These are phyloP conservation scores for Theobroma grandiflorum DNA, from an alignment of 441 rosid species.

Conservation along the genomic window DNA sequence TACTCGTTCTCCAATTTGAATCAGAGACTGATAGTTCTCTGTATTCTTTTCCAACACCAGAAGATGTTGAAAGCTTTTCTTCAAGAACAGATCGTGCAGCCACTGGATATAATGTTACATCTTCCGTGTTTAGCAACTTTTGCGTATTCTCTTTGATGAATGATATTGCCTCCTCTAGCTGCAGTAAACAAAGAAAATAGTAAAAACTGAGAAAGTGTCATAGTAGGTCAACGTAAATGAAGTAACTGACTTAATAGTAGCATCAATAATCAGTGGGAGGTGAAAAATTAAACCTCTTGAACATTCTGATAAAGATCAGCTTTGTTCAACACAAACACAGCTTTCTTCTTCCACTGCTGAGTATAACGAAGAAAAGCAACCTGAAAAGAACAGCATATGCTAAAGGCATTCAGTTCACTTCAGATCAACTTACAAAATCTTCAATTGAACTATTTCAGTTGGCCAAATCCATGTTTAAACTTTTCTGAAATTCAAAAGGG, in stretches of 20 bases:
- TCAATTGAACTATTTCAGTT: background rate
- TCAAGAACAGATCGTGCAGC: slow-evolving; percentile 90
- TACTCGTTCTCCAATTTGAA: slow-evolving; percentile 58
- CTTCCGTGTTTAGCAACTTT: slow-evolving; percentile 78
- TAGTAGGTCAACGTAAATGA: slow-evolving; percentile 26
- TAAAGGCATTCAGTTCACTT: slow-evolving; percentile 8
- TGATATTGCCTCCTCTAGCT: slow-evolving; percentile 91
- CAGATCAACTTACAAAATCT: background rate
- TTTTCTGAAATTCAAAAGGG: slow-evolving; percentile 1
- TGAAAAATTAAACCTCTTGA: slow-evolving; percentile 62
- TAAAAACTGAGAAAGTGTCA: slow-evolving; percentile 3
- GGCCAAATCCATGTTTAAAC: background rate
- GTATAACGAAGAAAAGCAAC: slow-evolving; percentile 89
- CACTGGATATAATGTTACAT: slow-evolving; percentile 77
- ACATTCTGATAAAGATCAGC: slow-evolving; percentile 85
- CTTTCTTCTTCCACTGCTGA: slow-evolving; percentile 96
- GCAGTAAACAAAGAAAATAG: slow-evolving; percentile 39
- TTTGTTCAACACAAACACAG: slow-evolving; percentile 87
- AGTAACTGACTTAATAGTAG: slow-evolving; percentile 16
- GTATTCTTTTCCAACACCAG: slow-evolving; percentile 51
- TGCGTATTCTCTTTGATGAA: slow-evolving; percentile 78
- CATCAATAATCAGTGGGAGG: background rate
- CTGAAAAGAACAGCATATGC: slow-evolving; percentile 45
- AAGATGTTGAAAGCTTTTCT: slow-evolving; percentile 69
- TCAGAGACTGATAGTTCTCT: slow-evolving; percentile 45